Conservation (phyloP, 2,329 filamentous ascomycete genomes). For the Epichloe aotearoae region DNA sequence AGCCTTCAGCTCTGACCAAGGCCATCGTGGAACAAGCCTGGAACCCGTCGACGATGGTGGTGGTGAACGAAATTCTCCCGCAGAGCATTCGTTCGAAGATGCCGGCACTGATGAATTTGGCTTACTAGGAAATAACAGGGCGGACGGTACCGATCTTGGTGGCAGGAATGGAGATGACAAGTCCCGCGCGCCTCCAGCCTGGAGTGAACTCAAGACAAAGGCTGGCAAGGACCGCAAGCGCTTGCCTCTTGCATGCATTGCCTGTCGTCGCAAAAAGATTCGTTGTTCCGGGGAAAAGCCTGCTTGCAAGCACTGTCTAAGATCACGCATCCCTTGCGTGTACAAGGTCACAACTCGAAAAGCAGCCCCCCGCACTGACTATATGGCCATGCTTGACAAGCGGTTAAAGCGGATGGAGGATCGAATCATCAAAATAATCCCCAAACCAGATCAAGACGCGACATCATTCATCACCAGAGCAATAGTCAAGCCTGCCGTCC, state of each 20-base stretch:
- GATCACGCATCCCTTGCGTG: conserved; percentile 86
- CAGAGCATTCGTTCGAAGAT: conserved; percentile 37
- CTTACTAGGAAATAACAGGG: conserved; percentile 29
- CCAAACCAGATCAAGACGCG: conserved; percentile 66
- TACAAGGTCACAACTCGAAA: conserved; percentile 96
- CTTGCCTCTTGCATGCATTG: conserved; percentile 85
- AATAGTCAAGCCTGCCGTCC: conserved; percentile 66
- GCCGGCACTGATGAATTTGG: conserved; percentile 46
- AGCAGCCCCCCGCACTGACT: conserved; percentile 91
- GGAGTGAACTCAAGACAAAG: conserved; percentile 78
- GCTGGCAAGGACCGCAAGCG: conserved; percentile 93
- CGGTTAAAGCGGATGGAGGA: conserved; percentile 95
- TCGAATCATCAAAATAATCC: conserved; percentile 88
- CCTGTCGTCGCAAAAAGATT: conserved; percentile 93
- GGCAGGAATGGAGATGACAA: conserved; percentile 44
- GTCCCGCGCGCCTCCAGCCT: conserved; percentile 47
- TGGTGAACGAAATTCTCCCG: conserved; percentile 29
- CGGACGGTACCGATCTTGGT: conserved; percentile 41
- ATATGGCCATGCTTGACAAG: conserved; percentile 98
- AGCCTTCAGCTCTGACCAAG: conserved; percentile 12
- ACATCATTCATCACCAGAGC: conserved; percentile 59
- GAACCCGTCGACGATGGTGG: conserved; percentile 33
- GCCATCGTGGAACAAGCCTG: conserved; percentile 15
- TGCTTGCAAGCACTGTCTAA: conserved; percentile 88
- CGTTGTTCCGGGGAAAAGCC: conserved; percentile 96